Base-by-base conservation (phyloP, 768 basidiomycete species). In the Trametes cingulata region DNA sequence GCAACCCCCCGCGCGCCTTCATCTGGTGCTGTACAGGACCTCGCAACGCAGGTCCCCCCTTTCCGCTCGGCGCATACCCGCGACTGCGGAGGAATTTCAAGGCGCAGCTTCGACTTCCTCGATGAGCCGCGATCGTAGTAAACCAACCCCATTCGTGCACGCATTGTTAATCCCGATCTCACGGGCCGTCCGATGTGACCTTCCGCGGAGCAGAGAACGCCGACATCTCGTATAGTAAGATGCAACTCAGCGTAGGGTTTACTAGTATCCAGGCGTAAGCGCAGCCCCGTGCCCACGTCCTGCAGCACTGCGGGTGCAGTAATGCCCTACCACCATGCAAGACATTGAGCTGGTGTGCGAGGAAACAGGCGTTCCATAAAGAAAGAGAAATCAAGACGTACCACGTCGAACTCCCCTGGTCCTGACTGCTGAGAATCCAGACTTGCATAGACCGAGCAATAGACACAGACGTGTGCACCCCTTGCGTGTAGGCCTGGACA, bases 301-400 rank as follows among this genome's bases (percentile, higher is more conserved):
- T 55, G 17, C 53, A 25, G 33, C 53, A 13, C 19, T 0, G n/a
- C 47, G 60, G 53, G 39, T 45, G 53, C 60, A 55, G 48, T 45
- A 33, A 43, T 45, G 40, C 47, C 48, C 60, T 55, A 37, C 22
- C 37, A 17, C 53, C 48, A 48, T 24, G 29, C 27, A 6, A 19
- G 37, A 6, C 14, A 7, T 3, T n/a, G n/a, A 17, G 29, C 20
- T 20, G 33, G 19, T 52, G 29, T 13, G 25, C 17, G 41, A 45
- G 36, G 41, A 22, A 51, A 33, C 13, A 12, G 8, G 12, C 6
- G 35, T 51, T 37, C 50, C 36, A 15, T 37, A 10, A 35, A 39
- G n/a, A 24, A 19, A 10, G 29, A 4, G 2, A 51, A 19, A 13
- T 13, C 5, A 22, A 25, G 50, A 5, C 50, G 22, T 25, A 42